Evolutionary conservation across 768 basidiomycete species (phyloP).

Genomic region (Termitomyces eurrhizus): DNA sequence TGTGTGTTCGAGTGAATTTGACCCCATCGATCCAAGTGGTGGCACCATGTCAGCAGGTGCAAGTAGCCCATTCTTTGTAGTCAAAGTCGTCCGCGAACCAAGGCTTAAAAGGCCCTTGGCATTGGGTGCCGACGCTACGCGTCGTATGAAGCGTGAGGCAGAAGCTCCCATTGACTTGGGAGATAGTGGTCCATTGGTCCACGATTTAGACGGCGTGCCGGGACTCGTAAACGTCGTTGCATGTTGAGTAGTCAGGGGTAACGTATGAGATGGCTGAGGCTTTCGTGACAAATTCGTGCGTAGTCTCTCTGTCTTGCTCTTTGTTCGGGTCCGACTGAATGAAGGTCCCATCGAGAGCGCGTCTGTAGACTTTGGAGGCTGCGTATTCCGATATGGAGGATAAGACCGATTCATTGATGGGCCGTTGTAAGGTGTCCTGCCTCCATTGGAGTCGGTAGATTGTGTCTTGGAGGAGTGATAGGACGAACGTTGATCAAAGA

Average conservation of each 20-base stretch:
- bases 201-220: slow-evolving; percentile 40
- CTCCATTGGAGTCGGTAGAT: slow-evolving; percentile 65
- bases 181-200: slow-evolving; percentile 52
- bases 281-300: slow-evolving; percentile 23
- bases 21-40: slow-evolving; percentile 46
- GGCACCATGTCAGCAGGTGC: slow-evolving; percentile 64
- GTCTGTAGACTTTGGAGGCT: slow-evolving; percentile 34
- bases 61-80: slow-evolving; percentile 74
- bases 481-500: slow-evolving; percentile 65
- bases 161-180: slow-evolving; percentile 68
- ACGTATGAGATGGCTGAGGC: slow-evolving; percentile 24
- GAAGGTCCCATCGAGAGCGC: slow-evolving; percentile 32
- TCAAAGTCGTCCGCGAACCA: slow-evolving; percentile 51
- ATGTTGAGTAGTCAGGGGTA: slow-evolving; percentile 41
- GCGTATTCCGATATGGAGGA: slow-evolving; percentile 24
- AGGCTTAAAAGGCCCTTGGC: slow-evolving; percentile 84
- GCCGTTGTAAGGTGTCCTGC: slow-evolving; percentile 23
- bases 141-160: slow-evolving; percentile 86
- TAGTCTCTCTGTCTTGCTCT: slow-evolving; percentile 48
- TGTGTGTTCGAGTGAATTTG: slow-evolving; percentile 49
- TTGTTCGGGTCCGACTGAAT: slow-evolving; percentile 26
- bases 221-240: slow-evolving; percentile 41
- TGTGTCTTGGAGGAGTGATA: slow-evolving; percentile 76
- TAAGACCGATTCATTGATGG: slow-evolving; percentile 25
- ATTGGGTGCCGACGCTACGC: slow-evolving; percentile 96